A percentile compares a stretch with the other conserved stretches of the same genome.
Evolutionary conservation across 805 yeast genomes (phyloP).

Genomic region (Nakazawaea laoshanensis): DNA sequence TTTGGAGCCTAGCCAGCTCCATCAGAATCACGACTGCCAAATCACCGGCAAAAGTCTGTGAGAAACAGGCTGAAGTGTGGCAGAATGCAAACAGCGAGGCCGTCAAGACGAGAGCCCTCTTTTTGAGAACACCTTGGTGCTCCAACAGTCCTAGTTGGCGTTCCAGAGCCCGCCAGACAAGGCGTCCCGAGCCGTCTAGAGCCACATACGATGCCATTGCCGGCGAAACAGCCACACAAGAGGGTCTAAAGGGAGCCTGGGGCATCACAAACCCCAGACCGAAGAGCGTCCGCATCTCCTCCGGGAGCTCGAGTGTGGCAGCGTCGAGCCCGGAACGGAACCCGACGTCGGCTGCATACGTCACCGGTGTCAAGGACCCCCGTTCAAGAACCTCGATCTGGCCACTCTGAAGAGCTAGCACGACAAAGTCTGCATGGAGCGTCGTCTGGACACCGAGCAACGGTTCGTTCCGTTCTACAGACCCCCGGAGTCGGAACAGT

Average conservation of each 20-base stretch:
- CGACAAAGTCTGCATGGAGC: conserved; percentile 30
- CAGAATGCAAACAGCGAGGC: conserved; percentile 56
- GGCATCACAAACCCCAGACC: conserved; percentile 52
- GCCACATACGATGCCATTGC: conserved; percentile 33
- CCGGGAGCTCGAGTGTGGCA: conserved; percentile 17
- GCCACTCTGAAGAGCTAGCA: conserved; percentile 34
- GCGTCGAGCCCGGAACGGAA: conserved; percentile 6
- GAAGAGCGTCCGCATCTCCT: conserved; percentile 29
- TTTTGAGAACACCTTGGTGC: background rate
- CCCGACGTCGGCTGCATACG: conserved; percentile 11
- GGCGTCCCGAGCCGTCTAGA: conserved; percentile 16
- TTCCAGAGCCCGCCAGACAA: conserved; percentile 17
- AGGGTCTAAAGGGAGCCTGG: conserved; percentile 21
- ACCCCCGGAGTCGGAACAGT: no score
- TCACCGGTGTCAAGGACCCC: conserved; percentile 16
- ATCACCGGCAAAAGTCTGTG: conserved; percentile 63
- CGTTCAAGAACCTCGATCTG: conserved; percentile 36
- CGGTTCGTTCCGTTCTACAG: no score
- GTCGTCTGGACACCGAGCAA: conserved; percentile 24
- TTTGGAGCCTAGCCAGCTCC: conserved; percentile 27
- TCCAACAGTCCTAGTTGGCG: conserved; percentile 12
- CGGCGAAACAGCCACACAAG: conserved; percentile 38
- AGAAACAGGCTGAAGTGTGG: conserved; percentile 65
- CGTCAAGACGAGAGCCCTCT: conserved; percentile 28
- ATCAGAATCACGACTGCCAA: conserved; percentile 46